Conservation (phyloP, 306 rosid genomes). For the Lathyrus tuberosus region DNA sequence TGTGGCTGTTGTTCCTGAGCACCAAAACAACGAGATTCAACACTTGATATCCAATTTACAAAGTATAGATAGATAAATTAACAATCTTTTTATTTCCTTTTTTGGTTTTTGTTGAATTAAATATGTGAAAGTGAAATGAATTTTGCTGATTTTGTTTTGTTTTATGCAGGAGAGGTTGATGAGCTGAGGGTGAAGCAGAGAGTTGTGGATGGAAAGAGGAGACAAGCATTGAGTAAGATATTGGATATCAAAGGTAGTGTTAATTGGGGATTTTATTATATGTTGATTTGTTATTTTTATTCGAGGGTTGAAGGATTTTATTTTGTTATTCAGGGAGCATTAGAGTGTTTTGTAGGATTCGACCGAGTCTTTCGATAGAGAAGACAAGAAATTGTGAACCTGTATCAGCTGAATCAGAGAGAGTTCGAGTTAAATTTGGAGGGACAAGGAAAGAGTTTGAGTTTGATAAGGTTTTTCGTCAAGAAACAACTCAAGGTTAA, state of each 20-base stretch:
- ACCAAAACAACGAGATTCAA: constrained; percentile 59
- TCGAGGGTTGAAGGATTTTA: constrained; percentile 27
- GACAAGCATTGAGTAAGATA: constrained; percentile 82
- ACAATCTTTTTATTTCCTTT: background rate
- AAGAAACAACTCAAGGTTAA: constrained; percentile 85
- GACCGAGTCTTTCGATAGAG: constrained; percentile 56
- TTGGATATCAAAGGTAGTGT: constrained; percentile 81
- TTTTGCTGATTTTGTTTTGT: constrained; percentile 28
- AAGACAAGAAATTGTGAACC: constrained; percentile 59
- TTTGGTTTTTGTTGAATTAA: constrained; percentile 20
- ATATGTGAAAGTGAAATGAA: constrained; percentile 28
- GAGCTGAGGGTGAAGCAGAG: constrained; percentile 62
- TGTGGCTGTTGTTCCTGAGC: constrained; percentile 81
- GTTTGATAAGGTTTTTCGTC: constrained; percentile 77
- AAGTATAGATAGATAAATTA: constrained; percentile 58
- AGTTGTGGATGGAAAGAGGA: constrained; percentile 55
- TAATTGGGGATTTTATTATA: background rate
- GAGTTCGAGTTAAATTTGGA: constrained; percentile 58
- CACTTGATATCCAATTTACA: constrained; percentile 60
- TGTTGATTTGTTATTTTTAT: background rate
- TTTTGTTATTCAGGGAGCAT: constrained; percentile 70
- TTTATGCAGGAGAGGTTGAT: constrained; percentile 66
- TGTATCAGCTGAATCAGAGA: constrained; percentile 64
- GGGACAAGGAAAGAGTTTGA: constrained; percentile 78
- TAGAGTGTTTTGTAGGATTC: constrained; percentile 84